phyloP scores from a whole-genome alignment of 2,329 filamentous ascomycete genomes.

The Dactylellina parvicollis region DNA sequence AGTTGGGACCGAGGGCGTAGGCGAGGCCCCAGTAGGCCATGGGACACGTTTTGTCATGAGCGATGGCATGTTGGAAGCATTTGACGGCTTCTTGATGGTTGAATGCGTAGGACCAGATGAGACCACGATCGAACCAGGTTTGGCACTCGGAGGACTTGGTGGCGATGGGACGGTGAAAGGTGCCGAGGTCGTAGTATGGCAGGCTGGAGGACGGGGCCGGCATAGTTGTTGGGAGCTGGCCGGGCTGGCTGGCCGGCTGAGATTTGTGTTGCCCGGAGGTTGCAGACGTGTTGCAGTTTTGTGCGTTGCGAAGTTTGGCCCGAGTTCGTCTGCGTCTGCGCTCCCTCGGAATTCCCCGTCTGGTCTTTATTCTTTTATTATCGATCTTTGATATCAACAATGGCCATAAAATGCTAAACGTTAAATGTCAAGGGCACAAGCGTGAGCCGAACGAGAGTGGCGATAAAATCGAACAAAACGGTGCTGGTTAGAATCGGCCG shows the following conservation, averaged over 20 bases:
- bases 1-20: slow-evolving; percentile 78
- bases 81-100: slow-evolving; percentile 76
- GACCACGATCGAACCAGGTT: slow-evolving; percentile 75
- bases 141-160: slow-evolving; percentile 68
- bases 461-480: background rate
- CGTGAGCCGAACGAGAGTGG: too few relatives aligned
- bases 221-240: too few relatives aligned
- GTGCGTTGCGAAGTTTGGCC: background rate
- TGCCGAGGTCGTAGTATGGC: slow-evolving; percentile 68
- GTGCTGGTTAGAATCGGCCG: too few relatives aligned
- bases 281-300: background rate
- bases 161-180: slow-evolving; percentile 68
- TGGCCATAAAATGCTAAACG: background rate
- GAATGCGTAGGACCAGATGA: slow-evolving; percentile 80
- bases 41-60: slow-evolving; percentile 67
- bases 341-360: too few relatives aligned
- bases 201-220: slow-evolving; percentile 30
- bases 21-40: slow-evolving; percentile 77
- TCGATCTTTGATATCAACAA: background rate
- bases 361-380: too few relatives aligned
- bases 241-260: too few relatives aligned
- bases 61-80: slow-evolving; percentile 72
- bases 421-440: background rate
- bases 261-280: slow-evolving; percentile 27
- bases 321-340: too few relatives aligned